Evolutionary conservation across 2,329 filamentous ascomycete genomes (phyloP), one percentile per base, ranked within the genome.

Genomic region (Aaosphaeria arxii): DNA sequence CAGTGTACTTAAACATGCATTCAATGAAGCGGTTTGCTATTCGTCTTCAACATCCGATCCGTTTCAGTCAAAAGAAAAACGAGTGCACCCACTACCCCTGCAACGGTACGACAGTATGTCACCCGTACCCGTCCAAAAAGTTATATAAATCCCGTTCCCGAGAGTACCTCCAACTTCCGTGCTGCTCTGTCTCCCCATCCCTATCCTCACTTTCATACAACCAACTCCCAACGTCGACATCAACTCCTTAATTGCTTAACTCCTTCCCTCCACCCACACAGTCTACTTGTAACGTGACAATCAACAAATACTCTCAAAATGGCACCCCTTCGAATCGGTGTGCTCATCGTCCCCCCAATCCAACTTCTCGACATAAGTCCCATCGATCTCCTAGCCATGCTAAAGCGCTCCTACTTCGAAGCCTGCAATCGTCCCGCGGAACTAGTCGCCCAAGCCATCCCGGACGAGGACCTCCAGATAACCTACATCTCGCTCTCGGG

Each of bases 321-420:
- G 31, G 5, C 45, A 11, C 39, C 42, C 9, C 7, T 72, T 44
- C 62, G 54, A 49, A 57, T 69, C 46, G 71, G 71, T 43, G 62
- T 74, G 39, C 66, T 74, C 30, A 51, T 74, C 11, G 55, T 64
- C 30, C 55, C 60, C 7, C 54, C 58, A 1, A 61, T 72, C 39
- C 71, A 74, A 56, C 64, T 73, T 45, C 62, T 74, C 32, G 71
- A 74, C 49, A 51, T 72, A 36, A 59, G 66, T 9, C 57, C 64
- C 13, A 56, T 73, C 7, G 71, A 74, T 48, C 61, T 72, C 39
- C 63, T 74, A 44, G 59, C 58, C 48, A 74, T 74, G 68, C 48
- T 64, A 11, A 60, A 52, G 3, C 61, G 60, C 2, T 46, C 47
- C 24, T 68, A 66, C 50, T 56, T 74, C 28, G 17, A 45, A 28